Evolutionary conservation across 306 rosid species (phyloP), one percentile per base, ranked within the genome.

Genomic region (Psophocarpus tetragonolobus): DNA sequence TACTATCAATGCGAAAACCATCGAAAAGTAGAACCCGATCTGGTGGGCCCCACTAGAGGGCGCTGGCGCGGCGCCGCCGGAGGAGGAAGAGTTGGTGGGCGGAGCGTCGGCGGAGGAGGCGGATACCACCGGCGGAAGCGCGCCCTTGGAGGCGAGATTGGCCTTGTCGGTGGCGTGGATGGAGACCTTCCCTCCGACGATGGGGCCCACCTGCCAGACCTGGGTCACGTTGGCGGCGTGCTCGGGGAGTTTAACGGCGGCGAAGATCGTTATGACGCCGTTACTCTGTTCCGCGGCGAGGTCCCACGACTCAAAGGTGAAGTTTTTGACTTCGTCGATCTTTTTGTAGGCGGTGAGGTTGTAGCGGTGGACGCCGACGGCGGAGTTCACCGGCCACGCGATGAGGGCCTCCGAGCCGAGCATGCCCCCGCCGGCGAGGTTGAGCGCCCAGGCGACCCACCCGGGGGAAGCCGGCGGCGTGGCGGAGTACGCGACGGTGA

Each of bases 381-480:
- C 2, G 36, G 4, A 0, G 20, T 3, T 3, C 20, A 0, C 2
- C 8, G 79, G 72, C 75, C 23, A 73, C 15, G 98, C 93, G 2
- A 95, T 20, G 4, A 95, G 33, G 3, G 97, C 70, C 51, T 91
- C 89, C 0, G 93, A 12, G 0, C 97, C 97, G 0, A 0, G 1
- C 98, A 95, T 95, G n/a, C 79, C 81, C 9, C 51, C 56, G 4
- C 51, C 74, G 35, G 80, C 45, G 10, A 92, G 97, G 67, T 95
- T 95, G 24, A 95, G 44, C 0, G 85, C 97, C 98, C 98, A 95
- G 11, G 91, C 44, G 9, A 89, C 84, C 92, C 93, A 95, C 8
- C 97, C 97, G 1, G 50, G 18, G 26, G 90, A 0, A 0, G 23
- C 38, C 0, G 85, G 0, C 3, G 92, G 91, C 0, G 47, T 0